phyloP scores from a whole-genome alignment of 495 filamentous ascomycete species.

The Pyronema domesticum region DNA sequence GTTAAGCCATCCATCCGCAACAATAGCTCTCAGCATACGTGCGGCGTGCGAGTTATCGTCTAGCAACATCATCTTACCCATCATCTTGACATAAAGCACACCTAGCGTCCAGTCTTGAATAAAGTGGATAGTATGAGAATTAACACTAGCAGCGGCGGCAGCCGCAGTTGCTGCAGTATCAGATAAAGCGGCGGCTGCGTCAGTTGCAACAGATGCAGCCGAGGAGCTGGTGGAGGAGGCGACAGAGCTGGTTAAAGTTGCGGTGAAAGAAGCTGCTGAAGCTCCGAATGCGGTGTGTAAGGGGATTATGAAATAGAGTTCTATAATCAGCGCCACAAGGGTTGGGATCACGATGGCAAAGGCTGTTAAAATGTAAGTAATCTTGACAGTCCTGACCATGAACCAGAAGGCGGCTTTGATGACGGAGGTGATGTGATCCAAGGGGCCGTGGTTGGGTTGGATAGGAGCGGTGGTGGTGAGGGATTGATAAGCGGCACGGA shows the following conservation, averaged over 20 bases:
- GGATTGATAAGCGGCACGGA: constrained; percentile 29
- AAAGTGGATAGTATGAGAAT: constrained; percentile 52
- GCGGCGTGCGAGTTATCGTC: constrained; percentile 49
- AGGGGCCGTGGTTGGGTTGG: not conserved
- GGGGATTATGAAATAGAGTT: constrained; percentile 79
- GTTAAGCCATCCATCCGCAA: constrained; percentile 61
- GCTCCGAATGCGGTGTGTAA: constrained; percentile 59
- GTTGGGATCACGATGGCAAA: constrained; percentile 63
- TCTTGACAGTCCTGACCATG: constrained; percentile 24
- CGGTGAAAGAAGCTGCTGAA: not conserved
- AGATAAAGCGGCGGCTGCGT: not conserved
- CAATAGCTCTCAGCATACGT: constrained; percentile 52
- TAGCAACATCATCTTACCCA: constrained; percentile 47
- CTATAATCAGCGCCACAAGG: constrained; percentile 62
- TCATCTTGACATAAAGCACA: constrained; percentile 77
- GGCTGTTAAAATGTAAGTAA: constrained; percentile 55
- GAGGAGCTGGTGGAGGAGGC: not conserved
- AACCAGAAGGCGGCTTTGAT: not conserved
- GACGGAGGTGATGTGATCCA: not conserved
- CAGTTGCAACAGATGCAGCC: not conserved
- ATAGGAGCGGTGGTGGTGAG: constrained; percentile 3
- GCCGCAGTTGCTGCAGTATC: not conserved
- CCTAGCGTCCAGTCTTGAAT: constrained; percentile 91
- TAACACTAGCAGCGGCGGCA: constrained; percentile 10
- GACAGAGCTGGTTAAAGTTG: not conserved